A percentile compares a stretch with the other conserved stretches of the same genome.
These are phyloP conservation scores for Trametes elegans DNA, from an alignment of 768 basidiomycete genomes.

Conservation along the genomic window DNA sequence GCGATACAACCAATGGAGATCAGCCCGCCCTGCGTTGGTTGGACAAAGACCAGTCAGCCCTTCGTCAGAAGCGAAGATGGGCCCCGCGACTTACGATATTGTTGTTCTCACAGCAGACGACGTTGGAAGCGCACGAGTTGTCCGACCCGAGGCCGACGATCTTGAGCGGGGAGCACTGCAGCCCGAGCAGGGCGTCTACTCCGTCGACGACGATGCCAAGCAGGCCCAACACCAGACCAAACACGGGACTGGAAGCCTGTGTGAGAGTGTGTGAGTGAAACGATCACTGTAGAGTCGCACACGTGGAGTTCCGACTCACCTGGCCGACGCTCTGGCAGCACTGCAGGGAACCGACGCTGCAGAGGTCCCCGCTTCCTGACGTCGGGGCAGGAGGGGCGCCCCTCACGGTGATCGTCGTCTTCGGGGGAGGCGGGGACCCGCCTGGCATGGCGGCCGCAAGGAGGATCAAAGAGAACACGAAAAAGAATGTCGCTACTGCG, in stretches of 20 bases:
- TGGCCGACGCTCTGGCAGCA: conserved; percentile 15
- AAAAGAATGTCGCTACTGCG: neutral
- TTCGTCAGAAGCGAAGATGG: neutral
- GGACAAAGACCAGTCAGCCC: neutral
- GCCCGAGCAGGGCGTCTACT: conserved; percentile 12
- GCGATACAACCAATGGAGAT: conserved; percentile 21
- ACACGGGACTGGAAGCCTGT: conserved; percentile 4
- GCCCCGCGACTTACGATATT: neutral
- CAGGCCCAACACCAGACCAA: conserved; percentile 7
- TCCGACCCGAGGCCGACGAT: conserved; percentile 12
- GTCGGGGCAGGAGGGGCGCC: conserved; percentile 4
- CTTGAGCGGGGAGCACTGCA: conserved; percentile 19
- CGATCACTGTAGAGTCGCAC: too few species aligned
- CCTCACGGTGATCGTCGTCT: conserved; percentile 4
- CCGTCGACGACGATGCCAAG: conserved; percentile 16
- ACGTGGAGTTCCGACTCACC: neutral
- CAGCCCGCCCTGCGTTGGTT: conserved; percentile 10
- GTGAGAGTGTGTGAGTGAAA: neutral
- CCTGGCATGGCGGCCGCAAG: conserved; percentile 23
- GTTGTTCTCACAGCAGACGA: conserved; percentile 21
- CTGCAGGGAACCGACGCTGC: conserved; percentile 16
- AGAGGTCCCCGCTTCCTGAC: neutral
- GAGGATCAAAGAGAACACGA: conserved; percentile 15
- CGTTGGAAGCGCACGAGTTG: neutral
- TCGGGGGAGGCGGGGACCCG: neutral